A percentile compares a stretch with the other conserved stretches of the same genome.
These are phyloP conservation scores for Aureobasidium vineae DNA, from an alignment of 2,329 filamentous ascomycete genomes.

Conservation along the genomic window DNA sequence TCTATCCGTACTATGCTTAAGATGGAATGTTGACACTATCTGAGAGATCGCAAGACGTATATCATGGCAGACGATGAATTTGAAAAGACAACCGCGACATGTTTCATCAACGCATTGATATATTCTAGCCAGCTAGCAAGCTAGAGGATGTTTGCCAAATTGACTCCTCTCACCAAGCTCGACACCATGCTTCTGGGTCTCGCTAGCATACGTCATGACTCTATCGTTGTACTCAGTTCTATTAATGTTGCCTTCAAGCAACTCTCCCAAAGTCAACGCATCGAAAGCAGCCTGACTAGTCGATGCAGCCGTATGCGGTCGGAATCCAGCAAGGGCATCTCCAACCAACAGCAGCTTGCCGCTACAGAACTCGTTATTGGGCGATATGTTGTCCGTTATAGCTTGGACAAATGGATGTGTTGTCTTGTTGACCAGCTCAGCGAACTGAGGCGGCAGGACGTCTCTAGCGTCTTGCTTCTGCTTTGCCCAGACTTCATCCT, in stretches of 20 bases:
- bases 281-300: conserved; percentile 51
- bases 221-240: conserved; percentile 40
- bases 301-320: conserved; percentile 49
- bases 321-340: conserved; percentile 48
- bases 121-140: conserved; percentile 8
- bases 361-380: conserved; percentile 41
- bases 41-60: too few relatives aligned
- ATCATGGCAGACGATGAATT: too few relatives aligned
- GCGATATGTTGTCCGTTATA: conserved; percentile 46
- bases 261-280: conserved; percentile 43
- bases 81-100: too few relatives aligned
- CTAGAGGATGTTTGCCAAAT: conserved; percentile 40
- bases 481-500: conserved; percentile 42
- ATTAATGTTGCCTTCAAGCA: conserved; percentile 42
- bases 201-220: conserved; percentile 41
- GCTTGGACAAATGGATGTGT: conserved; percentile 48
- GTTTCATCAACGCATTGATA: not conserved
- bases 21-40: too few relatives aligned
- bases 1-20: not conserved
- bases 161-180: conserved; percentile 45
- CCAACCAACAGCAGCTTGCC: conserved; percentile 49
- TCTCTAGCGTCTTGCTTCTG: conserved; percentile 39
- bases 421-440: conserved; percentile 45
- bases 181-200: conserved; percentile 42
- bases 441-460: conserved; percentile 43